Evolutionary conservation across 2,329 filamentous ascomycete genomes (phyloP).

Genomic region (Fusarium siculi): DNA sequence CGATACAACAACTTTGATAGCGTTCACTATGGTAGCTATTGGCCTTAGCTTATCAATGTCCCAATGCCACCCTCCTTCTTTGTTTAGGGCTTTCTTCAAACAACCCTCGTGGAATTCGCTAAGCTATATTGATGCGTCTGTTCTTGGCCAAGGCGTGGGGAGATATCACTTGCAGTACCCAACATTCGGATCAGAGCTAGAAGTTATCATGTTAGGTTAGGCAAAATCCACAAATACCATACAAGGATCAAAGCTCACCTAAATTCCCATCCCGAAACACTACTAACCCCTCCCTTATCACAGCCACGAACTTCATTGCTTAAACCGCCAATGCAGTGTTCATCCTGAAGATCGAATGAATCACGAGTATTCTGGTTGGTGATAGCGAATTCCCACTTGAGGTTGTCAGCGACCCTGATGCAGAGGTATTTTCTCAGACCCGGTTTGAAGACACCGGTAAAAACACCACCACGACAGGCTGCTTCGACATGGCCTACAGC

Average conservation of each 20-base stretch:
- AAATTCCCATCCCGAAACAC: not conserved
- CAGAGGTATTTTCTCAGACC: not conserved
- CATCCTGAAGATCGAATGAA: not conserved
- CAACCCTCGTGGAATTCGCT: accelerated
- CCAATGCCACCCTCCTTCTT: too few species aligned
- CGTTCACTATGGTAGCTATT: too few species aligned
- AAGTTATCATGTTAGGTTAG: not conserved
- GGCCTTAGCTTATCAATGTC: too few species aligned
- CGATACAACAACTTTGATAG: too few species aligned
- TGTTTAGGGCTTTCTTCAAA: not conserved
- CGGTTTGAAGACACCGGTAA: not conserved
- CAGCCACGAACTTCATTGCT: not conserved
- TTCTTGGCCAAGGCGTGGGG: not conserved
- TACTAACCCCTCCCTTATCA: not conserved
- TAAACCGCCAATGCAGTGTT: not conserved
- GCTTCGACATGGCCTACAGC: not conserved
- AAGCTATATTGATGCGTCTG: not conserved
- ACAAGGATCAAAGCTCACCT: not conserved
- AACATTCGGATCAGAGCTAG: not conserved
- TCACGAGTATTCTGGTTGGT: not conserved
- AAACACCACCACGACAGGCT: not conserved
- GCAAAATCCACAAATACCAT: too few species aligned
- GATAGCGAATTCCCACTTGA: not conserved
- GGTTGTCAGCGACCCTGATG: not conserved
- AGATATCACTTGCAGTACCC: not conserved